Evolutionary conservation across 2,329 filamentous ascomycete species (phyloP).

Genomic region (Cercospora zeina): DNA sequence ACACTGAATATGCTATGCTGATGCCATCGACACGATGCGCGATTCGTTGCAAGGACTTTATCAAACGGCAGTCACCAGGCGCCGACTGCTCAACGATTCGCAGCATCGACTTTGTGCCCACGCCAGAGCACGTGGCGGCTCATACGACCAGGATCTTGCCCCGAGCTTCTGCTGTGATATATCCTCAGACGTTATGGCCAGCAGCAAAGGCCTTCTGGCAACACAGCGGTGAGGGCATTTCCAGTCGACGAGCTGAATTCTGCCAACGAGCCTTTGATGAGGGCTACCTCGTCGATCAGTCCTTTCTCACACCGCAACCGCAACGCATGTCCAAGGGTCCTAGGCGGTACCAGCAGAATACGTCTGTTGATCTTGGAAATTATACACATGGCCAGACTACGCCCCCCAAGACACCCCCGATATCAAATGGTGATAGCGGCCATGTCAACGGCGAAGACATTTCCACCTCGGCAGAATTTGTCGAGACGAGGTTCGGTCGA

Average conservation of each 20-base stretch:
- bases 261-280: conserved; percentile 74
- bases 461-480: conserved; percentile 73
- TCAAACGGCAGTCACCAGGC: conserved; percentile 60
- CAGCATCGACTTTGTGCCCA: conserved; percentile 64
- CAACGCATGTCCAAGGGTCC: conserved; percentile 66
- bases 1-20: conserved; percentile 69
- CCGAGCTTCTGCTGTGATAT: conserved; percentile 61
- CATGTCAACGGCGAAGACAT: conserved; percentile 43
- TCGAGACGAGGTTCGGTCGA: conserved; percentile 91
- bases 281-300: conserved; percentile 60
- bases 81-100: conserved; percentile 53
- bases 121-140: conserved; percentile 50
- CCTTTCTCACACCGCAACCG: conserved; percentile 39
- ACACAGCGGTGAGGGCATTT: conserved; percentile 88
- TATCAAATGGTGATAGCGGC: conserved; percentile 23
- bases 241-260: conserved; percentile 87
- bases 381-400: conserved; percentile 28
- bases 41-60: conserved; percentile 72
- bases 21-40: conserved; percentile 74
- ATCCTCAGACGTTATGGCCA: conserved; percentile 64
- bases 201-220: conserved; percentile 96
- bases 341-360: conserved; percentile 71
- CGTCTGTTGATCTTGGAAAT: conserved; percentile 49
- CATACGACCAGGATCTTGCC: conserved; percentile 48
- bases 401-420: conserved; percentile 18